A percentile compares a stretch with the other conserved stretches of the same genome.
These are phyloP conservation scores for Nannochloropsis gaditana DNA, from an alignment of 108 stramenopile species.

Conservation along the genomic window DNA sequence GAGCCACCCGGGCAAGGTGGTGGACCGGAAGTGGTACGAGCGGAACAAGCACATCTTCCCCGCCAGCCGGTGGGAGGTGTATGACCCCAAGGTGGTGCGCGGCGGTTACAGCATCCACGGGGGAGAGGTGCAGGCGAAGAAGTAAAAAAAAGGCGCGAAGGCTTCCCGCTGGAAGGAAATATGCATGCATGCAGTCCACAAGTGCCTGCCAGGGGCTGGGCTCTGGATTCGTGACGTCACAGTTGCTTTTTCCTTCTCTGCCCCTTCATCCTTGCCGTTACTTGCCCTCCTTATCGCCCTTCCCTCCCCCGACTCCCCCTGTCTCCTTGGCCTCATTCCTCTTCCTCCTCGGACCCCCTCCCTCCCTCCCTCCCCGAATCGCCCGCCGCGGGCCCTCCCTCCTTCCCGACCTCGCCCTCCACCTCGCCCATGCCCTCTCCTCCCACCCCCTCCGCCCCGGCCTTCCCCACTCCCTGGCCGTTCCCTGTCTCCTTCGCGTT, in stretches of 20 bases:
- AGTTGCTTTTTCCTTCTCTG: no score
- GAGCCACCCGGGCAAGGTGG: constrained; percentile 91
- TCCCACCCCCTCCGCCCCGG: background rate
- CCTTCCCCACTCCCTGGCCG: background rate
- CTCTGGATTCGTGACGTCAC: no score
- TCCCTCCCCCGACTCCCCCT: background rate
- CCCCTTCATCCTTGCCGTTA: no score
- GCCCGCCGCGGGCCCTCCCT: background rate
- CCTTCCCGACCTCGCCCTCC: background rate
- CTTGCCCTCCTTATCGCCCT: no score
- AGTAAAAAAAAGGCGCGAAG: background rate
- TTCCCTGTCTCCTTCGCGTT: background rate
- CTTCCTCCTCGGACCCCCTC: background rate
- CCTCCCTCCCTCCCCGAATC: background rate
- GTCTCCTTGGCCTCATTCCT: background rate
- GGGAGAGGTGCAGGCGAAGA: constrained; percentile 62
- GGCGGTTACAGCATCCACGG: constrained; percentile 83
- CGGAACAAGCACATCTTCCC: constrained; percentile 98
- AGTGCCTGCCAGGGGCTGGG: no score
- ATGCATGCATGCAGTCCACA: no score
- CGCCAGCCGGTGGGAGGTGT: constrained; percentile 90
- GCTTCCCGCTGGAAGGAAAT: no score
- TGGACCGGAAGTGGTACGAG: constrained; percentile 89
- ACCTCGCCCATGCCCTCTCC: background rate
- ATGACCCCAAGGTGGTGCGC: constrained; percentile 81